Conservation (phyloP, 768 basidiomycete genomes). For the Kwoniella newhampshirensis region DNA sequence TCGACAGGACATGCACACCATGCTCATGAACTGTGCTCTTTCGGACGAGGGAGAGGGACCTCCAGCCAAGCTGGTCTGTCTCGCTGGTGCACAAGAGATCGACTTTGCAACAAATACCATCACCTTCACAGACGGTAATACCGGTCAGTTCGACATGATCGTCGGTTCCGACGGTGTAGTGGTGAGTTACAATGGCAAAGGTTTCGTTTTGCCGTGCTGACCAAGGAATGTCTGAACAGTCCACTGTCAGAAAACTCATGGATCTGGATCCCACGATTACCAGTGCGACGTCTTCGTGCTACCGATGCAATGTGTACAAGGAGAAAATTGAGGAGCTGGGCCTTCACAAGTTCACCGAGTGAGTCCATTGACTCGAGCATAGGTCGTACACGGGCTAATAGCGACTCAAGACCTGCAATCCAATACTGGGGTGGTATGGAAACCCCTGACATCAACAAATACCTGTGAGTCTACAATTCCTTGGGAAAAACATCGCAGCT, state of each 20-base stretch:
- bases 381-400: not conserved
- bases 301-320: slow-evolving; percentile 36
- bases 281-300: slow-evolving; percentile 35
- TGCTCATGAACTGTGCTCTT: slow-evolving; percentile 29
- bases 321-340: slow-evolving; percentile 26
- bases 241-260: slow-evolving; percentile 20
- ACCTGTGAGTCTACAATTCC: slow-evolving; percentile 16
- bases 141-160: slow-evolving; percentile 28
- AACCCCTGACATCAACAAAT: slow-evolving; percentile 26
- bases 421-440: slow-evolving; percentile 40
- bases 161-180: slow-evolving; percentile 38
- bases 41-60: slow-evolving; percentile 26
- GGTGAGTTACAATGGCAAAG: slow-evolving; percentile 4
- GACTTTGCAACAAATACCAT: slow-evolving; percentile 29
- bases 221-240: too few relatives aligned
- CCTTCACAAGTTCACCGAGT: slow-evolving; percentile 26
- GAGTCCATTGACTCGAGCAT: not conserved
- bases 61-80: slow-evolving; percentile 19
- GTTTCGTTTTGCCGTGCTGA: not conserved
- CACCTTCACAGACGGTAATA: slow-evolving; percentile 30
- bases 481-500: too few relatives aligned
- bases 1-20: slow-evolving; percentile 36
- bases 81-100: slow-evolving; percentile 19
- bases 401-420: not conserved
- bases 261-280: slow-evolving; percentile 26